Evolutionary conservation across 2,329 filamentous ascomycete species (phyloP), one percentile per base, ranked within the genome.

Genomic region (Aspergillus eucalypticola): DNA sequence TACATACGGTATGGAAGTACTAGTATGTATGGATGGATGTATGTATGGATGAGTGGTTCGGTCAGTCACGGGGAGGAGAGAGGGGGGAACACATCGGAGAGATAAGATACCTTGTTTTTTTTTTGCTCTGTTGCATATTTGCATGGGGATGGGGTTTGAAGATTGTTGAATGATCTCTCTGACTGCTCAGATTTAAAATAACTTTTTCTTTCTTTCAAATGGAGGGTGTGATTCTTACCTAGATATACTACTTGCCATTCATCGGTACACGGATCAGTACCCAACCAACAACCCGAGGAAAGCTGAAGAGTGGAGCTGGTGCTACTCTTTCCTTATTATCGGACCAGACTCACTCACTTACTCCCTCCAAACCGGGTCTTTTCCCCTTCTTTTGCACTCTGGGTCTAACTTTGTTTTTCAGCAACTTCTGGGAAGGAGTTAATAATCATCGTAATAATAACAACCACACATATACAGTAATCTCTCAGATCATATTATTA

Each of bases 371-470:
- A 15, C 46, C 23, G 46, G 46, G 46, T 17, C 46, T 25, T n/a
- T 17, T 50, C 25, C 46, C 46, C 46, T 29, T 50, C 25, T 29
- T 50, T 50, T 27, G 23, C 46, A 50, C 25, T 27, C 11, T 17
- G 41, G 46, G 17, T 13, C 46, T n/a, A 50, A 50, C 46, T 50
- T 8, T 29, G 46, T 50, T 50, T 29, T 50, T 29, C 25, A 50
- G 15, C 46, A 17, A 15, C 46, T 44, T 44, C 46, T 49, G 44
- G 10, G 46, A 50, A 50, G 46, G 46, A 29, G 46, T 54, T 54
- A 56, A 56, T 44, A 49, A 44, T 49, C 25, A 44, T 23, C n/a
- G 10, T 17, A 54, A 21, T 46, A 48, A 56, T 56, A 27, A 54
- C 32, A 54, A 42, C 27, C 25, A 25, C 21, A 44, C 25, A 8